phyloP scores from a whole-genome alignment of 2,329 filamentous ascomycete genomes.

The Alternaria ethzedia region DNA sequence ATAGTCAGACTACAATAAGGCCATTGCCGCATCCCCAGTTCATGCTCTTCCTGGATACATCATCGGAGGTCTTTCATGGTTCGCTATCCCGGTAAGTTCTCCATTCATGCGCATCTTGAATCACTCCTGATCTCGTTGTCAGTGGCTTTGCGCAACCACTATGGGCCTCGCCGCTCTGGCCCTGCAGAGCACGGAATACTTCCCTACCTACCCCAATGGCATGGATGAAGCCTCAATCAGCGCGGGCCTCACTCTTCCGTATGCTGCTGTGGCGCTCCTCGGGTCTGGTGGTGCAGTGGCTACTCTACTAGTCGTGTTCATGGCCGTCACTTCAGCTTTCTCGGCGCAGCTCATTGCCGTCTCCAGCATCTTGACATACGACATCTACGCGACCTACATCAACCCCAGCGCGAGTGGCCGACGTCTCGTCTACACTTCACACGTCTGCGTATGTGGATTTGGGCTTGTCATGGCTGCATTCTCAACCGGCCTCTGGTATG shows the following conservation, averaged over 20 bases:
- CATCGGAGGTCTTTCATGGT: constrained; percentile 54
- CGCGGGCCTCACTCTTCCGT: constrained; percentile 41
- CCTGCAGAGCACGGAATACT: constrained; percentile 49
- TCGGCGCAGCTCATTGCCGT: constrained; percentile 65
- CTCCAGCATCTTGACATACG: constrained; percentile 85
- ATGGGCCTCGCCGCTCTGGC: constrained; percentile 55
- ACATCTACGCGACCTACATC: constrained; percentile 84
- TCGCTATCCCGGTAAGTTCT: constrained; percentile 51
- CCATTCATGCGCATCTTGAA: not conserved
- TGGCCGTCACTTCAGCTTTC: constrained; percentile 56
- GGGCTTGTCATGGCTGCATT: constrained; percentile 81
- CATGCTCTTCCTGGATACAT: constrained; percentile 76
- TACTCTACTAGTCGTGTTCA: constrained; percentile 53
- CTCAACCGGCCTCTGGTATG: constrained; percentile 69
- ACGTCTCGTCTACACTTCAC: constrained; percentile 78
- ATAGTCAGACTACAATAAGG: constrained; percentile 73
- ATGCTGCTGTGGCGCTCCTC: constrained; percentile 40
- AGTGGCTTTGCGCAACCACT: constrained; percentile 55
- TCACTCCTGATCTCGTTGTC: not conserved
- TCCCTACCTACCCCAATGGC: constrained; percentile 51
- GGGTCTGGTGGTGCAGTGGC: constrained; percentile 42
- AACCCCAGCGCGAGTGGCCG: constrained; percentile 76
- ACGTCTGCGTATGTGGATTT: constrained; percentile 75
- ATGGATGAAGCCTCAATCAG: constrained; percentile 35
- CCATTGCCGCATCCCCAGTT: constrained; percentile 84